Evolutionary conservation across 2,329 filamentous ascomycete species (phyloP).

Genomic region (Ophiostoma sp.): DNA sequence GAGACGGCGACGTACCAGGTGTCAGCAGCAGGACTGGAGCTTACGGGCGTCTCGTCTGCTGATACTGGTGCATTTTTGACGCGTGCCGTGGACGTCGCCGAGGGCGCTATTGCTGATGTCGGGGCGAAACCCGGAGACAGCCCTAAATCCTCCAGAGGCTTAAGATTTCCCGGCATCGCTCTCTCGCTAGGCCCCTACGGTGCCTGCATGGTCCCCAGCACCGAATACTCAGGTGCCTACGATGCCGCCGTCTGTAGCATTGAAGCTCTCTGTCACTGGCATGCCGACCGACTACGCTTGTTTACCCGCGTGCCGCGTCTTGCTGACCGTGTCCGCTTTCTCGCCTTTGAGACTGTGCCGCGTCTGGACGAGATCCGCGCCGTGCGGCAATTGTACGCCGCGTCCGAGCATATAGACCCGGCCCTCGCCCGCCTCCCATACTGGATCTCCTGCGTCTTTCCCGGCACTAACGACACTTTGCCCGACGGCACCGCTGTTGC

Average conservation of each 20-base stretch:
- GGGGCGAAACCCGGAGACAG: not conserved
- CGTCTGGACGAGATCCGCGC: not conserved
- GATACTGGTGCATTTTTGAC: not conserved
- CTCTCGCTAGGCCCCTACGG: not conserved
- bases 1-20: constrained; percentile 9
- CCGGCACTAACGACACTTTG: not conserved
- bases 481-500: not conserved
- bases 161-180: not conserved
- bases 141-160: not conserved
- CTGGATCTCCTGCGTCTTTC: constrained; percentile 8
- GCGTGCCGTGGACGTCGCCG: constrained; percentile 4
- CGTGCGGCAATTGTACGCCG: not conserved
- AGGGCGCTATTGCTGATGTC: not conserved
- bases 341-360: constrained; percentile 2
- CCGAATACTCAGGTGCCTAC: not conserved
- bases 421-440: not conserved
- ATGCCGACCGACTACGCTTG: not conserved
- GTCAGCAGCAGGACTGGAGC: not conserved
- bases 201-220: not conserved
- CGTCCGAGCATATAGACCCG: not conserved
- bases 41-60: not conserved
- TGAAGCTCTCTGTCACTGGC: not conserved
- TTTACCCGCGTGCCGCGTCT: not conserved
- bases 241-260: not conserved
- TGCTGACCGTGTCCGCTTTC: not conserved